Evolutionary conservation across 2,329 filamentous ascomycete genomes (phyloP), one percentile per base, ranked within the genome.

Genomic region (Leptoxyphium fumago): DNA sequence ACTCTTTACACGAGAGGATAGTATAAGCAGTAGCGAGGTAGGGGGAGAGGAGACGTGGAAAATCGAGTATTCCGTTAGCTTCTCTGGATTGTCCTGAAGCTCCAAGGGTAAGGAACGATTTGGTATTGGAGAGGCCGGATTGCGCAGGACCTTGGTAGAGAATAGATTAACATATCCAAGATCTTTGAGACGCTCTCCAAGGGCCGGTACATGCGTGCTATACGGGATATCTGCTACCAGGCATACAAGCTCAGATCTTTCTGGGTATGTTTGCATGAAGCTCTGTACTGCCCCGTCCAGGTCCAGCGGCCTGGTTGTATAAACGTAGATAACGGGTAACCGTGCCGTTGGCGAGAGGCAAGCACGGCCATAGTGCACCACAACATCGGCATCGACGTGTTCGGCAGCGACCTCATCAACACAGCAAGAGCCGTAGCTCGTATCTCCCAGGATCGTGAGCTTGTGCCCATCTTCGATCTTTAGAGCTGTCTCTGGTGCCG

Each of bases 341-440:
- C 87, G 72, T 10, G 84, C 83, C 0, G 89, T 94, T 1, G 89
- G 89, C 7, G 87, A 95, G 18, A 98, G 71, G 58, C 91, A 98
- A 0, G 89, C 82, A 43, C 91, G 74, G 2, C 91, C 91, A 55
- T 96, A 98, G 61, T 98, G 91, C 11, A 98, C 81, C 1, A 96
- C 84, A 0, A 87, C 84, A 48, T 96, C 82, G 6, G 91, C 88
- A 55, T 86, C 75, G 13, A 86, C 82, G 61, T 98, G 91, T 61
- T 98, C 88, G 2, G 91, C 91, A 0, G 91, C 91, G 36, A 96
- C 81, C 66, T 98, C 91, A 57, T 98, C 91, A 14, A 96, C 88
- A 57, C 91, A 98, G 65, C 91, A 98, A 0, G 89, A 82, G 47
- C 91, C 93, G 64, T 96, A 98, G 2, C 89, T 95, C 2, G 91